Evolutionary conservation across 1,139 yeast species (phyloP), one percentile per base, ranked within the genome.

Genomic region (Magnusiomyces suaveolens): DNA sequence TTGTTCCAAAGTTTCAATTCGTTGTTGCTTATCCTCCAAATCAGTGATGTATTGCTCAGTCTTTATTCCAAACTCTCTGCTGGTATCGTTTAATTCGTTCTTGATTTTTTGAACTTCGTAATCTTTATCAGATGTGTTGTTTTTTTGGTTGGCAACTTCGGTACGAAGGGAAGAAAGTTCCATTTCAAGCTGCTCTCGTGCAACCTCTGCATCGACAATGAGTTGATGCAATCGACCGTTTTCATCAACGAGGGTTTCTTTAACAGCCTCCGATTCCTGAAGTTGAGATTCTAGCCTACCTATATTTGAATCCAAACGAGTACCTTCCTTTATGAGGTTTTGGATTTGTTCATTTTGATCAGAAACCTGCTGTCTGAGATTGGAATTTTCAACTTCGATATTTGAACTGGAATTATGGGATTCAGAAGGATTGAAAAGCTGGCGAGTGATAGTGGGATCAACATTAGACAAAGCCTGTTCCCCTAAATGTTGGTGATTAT

Each of bases 201-300:
- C 59, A 21, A 36, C 56, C 51, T 67, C 70, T 23, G 64, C 59
- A 29, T 63, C 65, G 29, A 61, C 62, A 10, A 67, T 63, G 59
- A 64, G 58, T 46, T 64, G 63, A 43, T 66, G 67, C 32, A 67
- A 60, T 32, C 67, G 62, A 3, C 63, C 66, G 52, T 66, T 66
- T 54, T 67, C 69, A 44, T 63, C 66, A 20, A 59, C 63, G n/a
- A 74, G 67, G 2, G 71, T 68, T 6, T 60, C 56, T 50, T 62
- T 66, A 48, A 61, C 51, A 32, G 59, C 63, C 59, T 64, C 68
- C 2, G 67, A 57, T 58, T 69, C 64, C 33, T 63, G 55, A 58
- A 67, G 55, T 59, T 63, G 63, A 26, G 65, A 66, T 52, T 65
- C 66, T 23, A 67, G 60, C 38, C 58, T 60, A 41, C 60, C 61